Evolutionary conservation across 257 asterid species (phyloP).

Genomic region (Ilex aquifolium): DNA sequence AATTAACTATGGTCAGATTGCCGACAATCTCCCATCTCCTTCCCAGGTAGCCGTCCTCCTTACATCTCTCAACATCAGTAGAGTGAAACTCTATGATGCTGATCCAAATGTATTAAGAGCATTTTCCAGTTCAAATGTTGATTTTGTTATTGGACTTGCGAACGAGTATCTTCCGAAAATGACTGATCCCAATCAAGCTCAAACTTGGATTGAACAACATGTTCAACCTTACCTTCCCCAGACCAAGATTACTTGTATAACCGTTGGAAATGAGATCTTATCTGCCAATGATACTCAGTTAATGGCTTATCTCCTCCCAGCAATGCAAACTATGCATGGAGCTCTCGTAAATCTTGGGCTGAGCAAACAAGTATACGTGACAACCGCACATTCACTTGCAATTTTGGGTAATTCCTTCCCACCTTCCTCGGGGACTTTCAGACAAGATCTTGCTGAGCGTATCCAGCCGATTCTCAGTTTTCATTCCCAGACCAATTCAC

Average conservation of each 20-base stretch:
- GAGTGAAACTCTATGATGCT: not conserved
- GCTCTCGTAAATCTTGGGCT: constrained; percentile 2
- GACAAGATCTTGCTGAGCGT: not conserved
- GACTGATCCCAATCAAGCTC: not conserved
- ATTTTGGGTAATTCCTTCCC: not conserved
- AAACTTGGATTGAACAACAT: not conserved
- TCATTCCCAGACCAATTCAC: not conserved
- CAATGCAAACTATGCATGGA: not conserved
- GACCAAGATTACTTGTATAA: not conserved
- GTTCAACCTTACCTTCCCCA: not conserved
- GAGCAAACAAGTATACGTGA: constrained; percentile 1
- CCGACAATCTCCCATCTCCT: constrained; percentile 1
- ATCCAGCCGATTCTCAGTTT: constrained; percentile 1
- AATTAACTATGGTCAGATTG: constrained; percentile 2
- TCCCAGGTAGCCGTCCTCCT: not conserved
- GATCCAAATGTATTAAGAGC: not conserved
- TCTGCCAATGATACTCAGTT: not conserved
- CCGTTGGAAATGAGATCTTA: not conserved
- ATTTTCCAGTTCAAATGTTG: not conserved
- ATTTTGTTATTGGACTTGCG: not conserved
- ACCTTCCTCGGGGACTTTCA: not conserved
- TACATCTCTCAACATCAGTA: not conserved
- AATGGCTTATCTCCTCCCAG: constrained; percentile 1
- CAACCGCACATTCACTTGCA: constrained; percentile 1
- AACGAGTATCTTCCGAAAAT: not conserved